phyloP scores from a whole-genome alignment of 208 protist genomes.

The Crithidia sp. region DNA sequence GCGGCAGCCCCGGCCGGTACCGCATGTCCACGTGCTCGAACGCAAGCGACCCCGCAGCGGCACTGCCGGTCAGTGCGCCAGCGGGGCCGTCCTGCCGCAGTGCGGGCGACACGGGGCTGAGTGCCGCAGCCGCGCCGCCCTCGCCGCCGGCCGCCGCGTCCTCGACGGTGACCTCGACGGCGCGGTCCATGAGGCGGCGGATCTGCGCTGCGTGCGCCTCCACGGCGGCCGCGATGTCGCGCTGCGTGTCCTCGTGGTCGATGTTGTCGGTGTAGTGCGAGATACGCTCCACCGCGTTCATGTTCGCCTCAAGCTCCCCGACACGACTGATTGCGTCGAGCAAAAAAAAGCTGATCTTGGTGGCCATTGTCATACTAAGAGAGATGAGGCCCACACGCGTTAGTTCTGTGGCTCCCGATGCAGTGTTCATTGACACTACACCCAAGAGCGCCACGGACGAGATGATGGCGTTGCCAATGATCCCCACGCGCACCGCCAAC shows the following conservation, averaged over 20 bases:
- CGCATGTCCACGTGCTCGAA: slow-evolving; percentile 70
- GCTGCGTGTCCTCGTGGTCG: slow-evolving; percentile 45
- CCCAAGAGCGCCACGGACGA: slow-evolving; percentile 35
- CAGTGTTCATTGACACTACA: slow-evolving; percentile 22
- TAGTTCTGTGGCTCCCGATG: neutral
- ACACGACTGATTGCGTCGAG: slow-evolving; percentile 29
- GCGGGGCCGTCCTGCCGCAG: neutral
- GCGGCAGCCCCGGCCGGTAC: slow-evolving; percentile 69
- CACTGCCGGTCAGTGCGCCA: neutral
- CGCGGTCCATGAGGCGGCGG: too few species aligned
- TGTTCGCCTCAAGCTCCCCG: slow-evolving; percentile 52
- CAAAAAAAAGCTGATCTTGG: slow-evolving; percentile 43
- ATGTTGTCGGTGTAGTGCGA: slow-evolving; percentile 56
- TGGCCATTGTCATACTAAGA: slow-evolving; percentile 63
- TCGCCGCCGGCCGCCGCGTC: neutral
- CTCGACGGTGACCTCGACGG: too few species aligned
- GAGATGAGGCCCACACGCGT: slow-evolving; percentile 49
- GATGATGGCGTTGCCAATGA: slow-evolving; percentile 57
- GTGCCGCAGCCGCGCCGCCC: too few species aligned
- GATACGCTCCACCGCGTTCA: slow-evolving; percentile 76
- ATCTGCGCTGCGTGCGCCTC: neutral
- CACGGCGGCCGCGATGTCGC: slow-evolving; percentile 16
- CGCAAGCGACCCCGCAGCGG: slow-evolving; percentile 34
- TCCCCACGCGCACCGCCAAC: slow-evolving; percentile 86
- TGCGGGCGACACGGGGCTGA: too few species aligned